These are phyloP conservation scores for Psilocybe cubensis DNA, from an alignment of 768 basidiomycete genomes.

Conservation along the genomic window DNA sequence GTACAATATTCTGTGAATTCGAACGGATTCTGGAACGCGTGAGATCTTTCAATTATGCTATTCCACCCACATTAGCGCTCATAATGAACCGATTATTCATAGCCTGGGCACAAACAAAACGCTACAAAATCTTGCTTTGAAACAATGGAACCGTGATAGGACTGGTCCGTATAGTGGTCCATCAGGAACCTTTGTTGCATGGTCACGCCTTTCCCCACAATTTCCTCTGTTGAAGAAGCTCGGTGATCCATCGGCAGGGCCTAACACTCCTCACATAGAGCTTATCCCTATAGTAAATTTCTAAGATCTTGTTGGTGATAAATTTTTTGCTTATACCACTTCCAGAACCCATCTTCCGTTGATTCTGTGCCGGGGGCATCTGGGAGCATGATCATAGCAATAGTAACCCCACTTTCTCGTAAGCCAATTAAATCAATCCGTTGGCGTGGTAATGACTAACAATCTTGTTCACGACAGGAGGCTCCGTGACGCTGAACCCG, in stretches of 20 bases:
- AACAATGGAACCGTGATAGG: background rate
- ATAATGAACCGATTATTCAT: background rate
- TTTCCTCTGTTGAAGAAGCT: background rate
- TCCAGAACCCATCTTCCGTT: background rate
- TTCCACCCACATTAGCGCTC: background rate
- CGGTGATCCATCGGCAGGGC: slow-evolving; percentile 1
- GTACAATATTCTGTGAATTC: slow-evolving; percentile 9
- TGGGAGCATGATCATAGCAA: background rate
- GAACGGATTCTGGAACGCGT: slow-evolving; percentile 1
- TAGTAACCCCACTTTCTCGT: background rate
- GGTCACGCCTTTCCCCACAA: background rate
- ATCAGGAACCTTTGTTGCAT: background rate
- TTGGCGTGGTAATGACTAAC: too few relatives aligned
- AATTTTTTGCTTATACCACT: background rate
- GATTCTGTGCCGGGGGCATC: background rate
- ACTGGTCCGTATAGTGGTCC: background rate
- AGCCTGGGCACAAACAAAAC: background rate
- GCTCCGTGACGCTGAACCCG: background rate
- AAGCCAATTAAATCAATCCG: background rate
- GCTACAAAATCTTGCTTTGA: background rate
- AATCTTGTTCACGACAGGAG: background rate
- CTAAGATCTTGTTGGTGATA: background rate
- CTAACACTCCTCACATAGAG: background rate
- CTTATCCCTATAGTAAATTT: background rate
- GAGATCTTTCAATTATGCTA: background rate